These are phyloP conservation scores for Biscutella laevigata DNA, from an alignment of 441 rosid genomes.

Conservation along the genomic window DNA sequence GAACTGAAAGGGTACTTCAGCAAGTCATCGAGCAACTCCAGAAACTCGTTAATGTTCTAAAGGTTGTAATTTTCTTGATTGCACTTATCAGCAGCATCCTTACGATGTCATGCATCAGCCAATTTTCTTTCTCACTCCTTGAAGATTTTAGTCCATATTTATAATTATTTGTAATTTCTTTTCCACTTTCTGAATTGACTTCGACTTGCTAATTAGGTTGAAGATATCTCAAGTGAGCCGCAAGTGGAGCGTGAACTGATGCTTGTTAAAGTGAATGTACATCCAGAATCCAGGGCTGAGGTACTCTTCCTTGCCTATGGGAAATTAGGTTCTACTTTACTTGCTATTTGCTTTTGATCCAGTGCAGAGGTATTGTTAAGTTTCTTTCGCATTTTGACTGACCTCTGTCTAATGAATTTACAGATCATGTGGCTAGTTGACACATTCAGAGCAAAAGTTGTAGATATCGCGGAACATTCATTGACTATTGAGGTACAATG, in stretches of 20 bases:
- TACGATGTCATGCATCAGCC: background rate
- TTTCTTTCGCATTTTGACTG: slow-evolving; percentile 6
- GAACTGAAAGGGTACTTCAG: slow-evolving; percentile 48
- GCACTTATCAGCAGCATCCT: background rate
- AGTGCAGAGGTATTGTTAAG: background rate
- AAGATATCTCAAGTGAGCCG: slow-evolving; percentile 57
- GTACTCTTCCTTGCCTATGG: slow-evolving; percentile 27
- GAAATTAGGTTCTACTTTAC: slow-evolving; percentile 1
- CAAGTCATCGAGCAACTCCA: slow-evolving; percentile 64
- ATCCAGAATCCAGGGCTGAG: slow-evolving; percentile 42
- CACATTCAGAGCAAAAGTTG: slow-evolving; percentile 53
- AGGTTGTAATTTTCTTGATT: slow-evolving; percentile 30
- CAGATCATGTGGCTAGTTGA: slow-evolving; percentile 68
- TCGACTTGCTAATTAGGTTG: slow-evolving; percentile 37
- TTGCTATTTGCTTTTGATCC: background rate
- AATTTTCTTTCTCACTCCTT: background rate
- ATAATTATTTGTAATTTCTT: too few species aligned
- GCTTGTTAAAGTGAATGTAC: slow-evolving; percentile 56
- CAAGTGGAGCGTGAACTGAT: slow-evolving; percentile 71
- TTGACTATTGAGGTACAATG: slow-evolving; percentile 49
- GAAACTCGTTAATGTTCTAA: slow-evolving; percentile 63
- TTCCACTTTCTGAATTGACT: background rate
- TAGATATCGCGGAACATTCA: slow-evolving; percentile 47
- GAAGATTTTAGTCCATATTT: background rate
- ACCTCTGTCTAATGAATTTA: slow-evolving; percentile 14